Evolutionary conservation across 2,329 filamentous ascomycete species (phyloP), one percentile per base, ranked within the genome.

Genomic region (Exophiala lecanii-corni): DNA sequence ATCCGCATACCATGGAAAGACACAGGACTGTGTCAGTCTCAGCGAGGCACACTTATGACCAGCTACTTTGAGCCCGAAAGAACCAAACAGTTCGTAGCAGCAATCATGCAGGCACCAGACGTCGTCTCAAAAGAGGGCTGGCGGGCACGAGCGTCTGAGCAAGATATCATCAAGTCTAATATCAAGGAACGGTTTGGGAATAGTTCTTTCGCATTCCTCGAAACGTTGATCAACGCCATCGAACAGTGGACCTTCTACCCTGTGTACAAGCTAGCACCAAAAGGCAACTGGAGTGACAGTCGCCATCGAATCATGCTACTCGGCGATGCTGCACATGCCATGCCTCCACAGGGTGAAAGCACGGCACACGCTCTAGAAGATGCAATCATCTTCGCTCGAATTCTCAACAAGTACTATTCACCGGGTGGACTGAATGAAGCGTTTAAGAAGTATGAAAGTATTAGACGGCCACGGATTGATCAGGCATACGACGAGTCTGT

Each of bases 301-400:
- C 56, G 65, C 3, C 23, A 26, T 26, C 23, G 23, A 26, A 62
- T 65, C 2, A 67, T 70, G 61, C 54, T 71, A 25, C 62, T 71
- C 4, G 68, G 68, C 3, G 69, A 72, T 45, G 66, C 67, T 21
- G 69, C 69, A 36, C 69, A 71, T 52, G 69, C 68, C 7, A 47
- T 47, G 36, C 40, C 46, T 3, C 46, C 39, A 3, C 42, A 49
- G 31, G 49, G 45, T 10, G 49, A 51, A 39, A 44, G 39, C 15
- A 34, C 42, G 17, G 49, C 37, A 7, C 37, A 47, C 39, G 46
- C 39, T 5, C 16, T 47, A 6, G 49, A 51, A 19, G 49, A 49
- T 25, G 42, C 42, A 25, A 47, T 46, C 15, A 9, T 49, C 10
- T 45, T 46, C 28, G 40, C 39, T 13, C 43, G 43, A n/a, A 41